Conservation (phyloP, 495 filamentous ascomycete genomes). For the Chaetomium tenue region DNA sequence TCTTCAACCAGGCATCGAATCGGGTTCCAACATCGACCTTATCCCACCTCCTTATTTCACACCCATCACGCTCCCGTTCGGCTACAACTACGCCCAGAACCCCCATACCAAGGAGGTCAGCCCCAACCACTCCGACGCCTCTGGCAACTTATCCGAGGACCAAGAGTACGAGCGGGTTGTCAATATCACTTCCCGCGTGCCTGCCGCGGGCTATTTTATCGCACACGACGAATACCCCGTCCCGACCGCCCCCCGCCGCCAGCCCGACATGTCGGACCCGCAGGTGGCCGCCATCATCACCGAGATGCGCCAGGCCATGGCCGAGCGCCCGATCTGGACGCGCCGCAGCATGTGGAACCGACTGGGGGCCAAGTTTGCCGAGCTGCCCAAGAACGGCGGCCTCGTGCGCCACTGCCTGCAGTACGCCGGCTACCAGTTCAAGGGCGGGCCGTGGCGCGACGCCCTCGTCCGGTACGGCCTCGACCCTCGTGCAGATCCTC, state of each 20-base stretch:
- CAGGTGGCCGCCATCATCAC: slow-evolving; percentile 58
- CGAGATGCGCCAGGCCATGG: slow-evolving; percentile 59
- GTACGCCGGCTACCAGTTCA: slow-evolving; percentile 86
- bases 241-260: slow-evolving; percentile 36
- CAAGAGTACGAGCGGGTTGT: slow-evolving; percentile 36
- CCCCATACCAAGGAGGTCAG: slow-evolving; percentile 47
- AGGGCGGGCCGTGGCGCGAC: slow-evolving; percentile 86
- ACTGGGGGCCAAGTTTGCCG: slow-evolving; percentile 49
- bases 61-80: slow-evolving; percentile 64
- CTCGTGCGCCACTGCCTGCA: slow-evolving; percentile 63
- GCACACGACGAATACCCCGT: slow-evolving; percentile 53
- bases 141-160: slow-evolving; percentile 32
- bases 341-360: slow-evolving; percentile 72
- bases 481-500: slow-evolving; percentile 73
- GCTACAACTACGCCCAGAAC: slow-evolving; percentile 59
- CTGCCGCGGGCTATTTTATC: slow-evolving; percentile 59
- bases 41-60: slow-evolving; percentile 78
- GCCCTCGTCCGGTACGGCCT: slow-evolving; percentile 78
- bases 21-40: slow-evolving; percentile 60
- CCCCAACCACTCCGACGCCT: slow-evolving; percentile 31
- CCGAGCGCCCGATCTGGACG: slow-evolving; percentile 80
- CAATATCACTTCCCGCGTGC: slow-evolving; percentile 46
- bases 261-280: slow-evolving; percentile 46
- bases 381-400: slow-evolving; percentile 43
- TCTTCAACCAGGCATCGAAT: slow-evolving; percentile 62